phyloP scores from a whole-genome alignment of 805 yeast species.

The Diddensiella santjacobensis region DNA sequence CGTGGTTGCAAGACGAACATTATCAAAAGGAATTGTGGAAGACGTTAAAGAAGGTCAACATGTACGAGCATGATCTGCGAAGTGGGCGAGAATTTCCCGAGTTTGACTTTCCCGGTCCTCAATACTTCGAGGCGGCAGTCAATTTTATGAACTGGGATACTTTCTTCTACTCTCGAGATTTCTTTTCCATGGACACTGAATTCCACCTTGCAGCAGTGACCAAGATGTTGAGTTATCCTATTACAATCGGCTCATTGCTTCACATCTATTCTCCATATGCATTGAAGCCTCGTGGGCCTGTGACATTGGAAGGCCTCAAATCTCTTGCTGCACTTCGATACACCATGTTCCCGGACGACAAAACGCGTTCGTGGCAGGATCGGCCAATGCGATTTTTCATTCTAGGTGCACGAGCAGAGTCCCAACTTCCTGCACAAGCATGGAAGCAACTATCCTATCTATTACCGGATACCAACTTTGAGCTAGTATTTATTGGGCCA shows the following conservation, averaged over 20 bases:
- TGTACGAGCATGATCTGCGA: conserved; percentile 91
- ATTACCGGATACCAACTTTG: conserved; percentile 78
- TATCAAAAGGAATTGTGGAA: conserved; percentile 72
- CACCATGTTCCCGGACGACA: conserved; percentile 72
- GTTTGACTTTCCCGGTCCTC: conserved; percentile 84
- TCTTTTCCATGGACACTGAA: conserved; percentile 94
- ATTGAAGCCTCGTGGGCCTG: conserved; percentile 77
- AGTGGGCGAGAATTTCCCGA: conserved; percentile 94
- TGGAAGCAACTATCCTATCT: conserved; percentile 91
- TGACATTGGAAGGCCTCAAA: conserved; percentile 88
- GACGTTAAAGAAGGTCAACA: conserved; percentile 77
- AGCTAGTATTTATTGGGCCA: conserved; percentile 91
- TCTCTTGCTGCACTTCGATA: conserved; percentile 90
- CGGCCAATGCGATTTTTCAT: conserved; percentile 87
- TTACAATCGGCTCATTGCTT: conserved; percentile 78
- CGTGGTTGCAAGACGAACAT: conserved; percentile 76
- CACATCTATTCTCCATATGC: conserved; percentile 85
- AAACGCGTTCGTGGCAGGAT: conserved; percentile 61
- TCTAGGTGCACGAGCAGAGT: conserved; percentile 88
- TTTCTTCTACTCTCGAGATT: conserved; percentile 86
- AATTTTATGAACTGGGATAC: conserved; percentile 89
- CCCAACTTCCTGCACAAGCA: conserved; percentile 88
- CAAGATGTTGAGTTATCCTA: conserved; percentile 88
- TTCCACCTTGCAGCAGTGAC: conserved; percentile 94
- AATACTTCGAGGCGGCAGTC: conserved; percentile 65